Percentiles rank a stretch among this genome's conserved stretches.
These are phyloP conservation scores for Penicillium flavigenum DNA, from an alignment of 495 filamentous ascomycete species.

Conservation along the genomic window DNA sequence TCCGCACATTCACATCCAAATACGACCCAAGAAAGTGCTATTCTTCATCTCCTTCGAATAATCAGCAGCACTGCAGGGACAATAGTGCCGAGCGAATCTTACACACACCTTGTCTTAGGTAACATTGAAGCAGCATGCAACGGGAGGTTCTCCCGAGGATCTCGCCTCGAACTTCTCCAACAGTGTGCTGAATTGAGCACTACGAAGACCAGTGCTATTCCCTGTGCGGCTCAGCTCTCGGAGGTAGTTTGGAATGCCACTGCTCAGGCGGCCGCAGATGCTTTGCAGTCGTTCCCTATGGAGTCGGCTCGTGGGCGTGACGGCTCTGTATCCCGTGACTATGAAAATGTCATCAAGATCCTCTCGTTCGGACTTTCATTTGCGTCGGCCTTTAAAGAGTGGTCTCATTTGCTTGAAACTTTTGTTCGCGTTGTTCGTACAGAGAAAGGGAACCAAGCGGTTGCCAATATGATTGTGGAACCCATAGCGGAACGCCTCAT, in stretches of 20 bases:
- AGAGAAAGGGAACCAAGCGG: constrained; percentile 65
- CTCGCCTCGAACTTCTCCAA: constrained; percentile 46
- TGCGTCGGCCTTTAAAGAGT: constrained; percentile 45
- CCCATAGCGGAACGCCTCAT: constrained; percentile 59
- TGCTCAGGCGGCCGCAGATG: constrained; percentile 34
- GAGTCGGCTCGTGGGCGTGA: constrained; percentile 47
- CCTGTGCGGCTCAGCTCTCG: constrained; percentile 14
- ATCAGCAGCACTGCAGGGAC: constrained; percentile 26
- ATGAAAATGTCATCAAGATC: constrained; percentile 66
- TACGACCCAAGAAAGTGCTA: constrained; percentile 35
- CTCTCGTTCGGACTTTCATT: constrained; percentile 62
- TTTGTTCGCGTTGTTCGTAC: constrained; percentile 57
- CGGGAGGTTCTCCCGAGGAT: constrained; percentile 48
- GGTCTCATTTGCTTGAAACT: constrained; percentile 60
- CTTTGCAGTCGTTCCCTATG: constrained; percentile 38
- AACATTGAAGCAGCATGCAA: constrained; percentile 50
- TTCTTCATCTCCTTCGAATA: constrained; percentile 43
- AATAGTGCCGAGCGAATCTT: constrained; percentile 29
- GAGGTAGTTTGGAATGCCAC: constrained; percentile 39
- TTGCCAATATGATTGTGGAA: constrained; percentile 63
- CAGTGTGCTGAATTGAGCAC: constrained; percentile 38
- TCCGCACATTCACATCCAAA: constrained; percentile 40
- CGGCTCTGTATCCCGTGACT: constrained; percentile 54
- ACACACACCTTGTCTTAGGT: constrained; percentile 33
- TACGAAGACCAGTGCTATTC: constrained; percentile 8